Evolutionary conservation across 2,329 filamentous ascomycete species (phyloP).

Genomic region (Coniochaeta sp.): DNA sequence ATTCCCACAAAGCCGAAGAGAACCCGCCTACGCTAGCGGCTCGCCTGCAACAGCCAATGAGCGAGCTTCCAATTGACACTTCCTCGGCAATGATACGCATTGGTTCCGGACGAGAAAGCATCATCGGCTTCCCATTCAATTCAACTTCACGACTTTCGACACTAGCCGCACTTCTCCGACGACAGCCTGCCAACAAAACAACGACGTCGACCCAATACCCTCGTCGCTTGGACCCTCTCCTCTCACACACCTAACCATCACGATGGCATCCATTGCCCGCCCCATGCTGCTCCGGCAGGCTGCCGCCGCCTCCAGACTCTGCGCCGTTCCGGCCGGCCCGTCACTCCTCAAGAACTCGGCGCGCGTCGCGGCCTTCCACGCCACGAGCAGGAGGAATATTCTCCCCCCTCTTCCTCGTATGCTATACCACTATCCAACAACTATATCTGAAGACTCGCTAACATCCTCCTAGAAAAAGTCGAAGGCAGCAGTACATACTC

Average conservation of each 20-base stretch:
- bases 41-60: slow-evolving; percentile 33
- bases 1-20: slow-evolving; percentile 17
- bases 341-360: slow-evolving; percentile 30
- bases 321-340: slow-evolving; percentile 15
- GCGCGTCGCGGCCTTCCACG: slow-evolving; percentile 78
- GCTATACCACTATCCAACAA: slow-evolving; percentile 26
- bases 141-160: neutral
- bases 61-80: slow-evolving; percentile 32
- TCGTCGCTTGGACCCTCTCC: no score
- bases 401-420: slow-evolving; percentile 81
- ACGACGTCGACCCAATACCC: neutral
- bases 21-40: neutral
- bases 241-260: slow-evolving; percentile 14
- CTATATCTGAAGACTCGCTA: slow-evolving; percentile 33
- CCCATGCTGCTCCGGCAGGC: slow-evolving; percentile 49
- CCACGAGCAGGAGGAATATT: slow-evolving; percentile 65
- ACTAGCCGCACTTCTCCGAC: neutral
- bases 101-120: slow-evolving; percentile 11
- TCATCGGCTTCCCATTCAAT: slow-evolving; percentile 21
- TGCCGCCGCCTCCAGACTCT: slow-evolving; percentile 15
- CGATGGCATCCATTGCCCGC: slow-evolving; percentile 49
- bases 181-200: slow-evolving; percentile 8
- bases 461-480: slow-evolving; percentile 53
- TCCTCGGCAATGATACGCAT: slow-evolving; percentile 41
- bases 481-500: slow-evolving; percentile 71